Evolutionary conservation across 495 filamentous ascomycete species (phyloP), one percentile per base, ranked within the genome.

Genomic region (Hypoxylon cercidicola): DNA sequence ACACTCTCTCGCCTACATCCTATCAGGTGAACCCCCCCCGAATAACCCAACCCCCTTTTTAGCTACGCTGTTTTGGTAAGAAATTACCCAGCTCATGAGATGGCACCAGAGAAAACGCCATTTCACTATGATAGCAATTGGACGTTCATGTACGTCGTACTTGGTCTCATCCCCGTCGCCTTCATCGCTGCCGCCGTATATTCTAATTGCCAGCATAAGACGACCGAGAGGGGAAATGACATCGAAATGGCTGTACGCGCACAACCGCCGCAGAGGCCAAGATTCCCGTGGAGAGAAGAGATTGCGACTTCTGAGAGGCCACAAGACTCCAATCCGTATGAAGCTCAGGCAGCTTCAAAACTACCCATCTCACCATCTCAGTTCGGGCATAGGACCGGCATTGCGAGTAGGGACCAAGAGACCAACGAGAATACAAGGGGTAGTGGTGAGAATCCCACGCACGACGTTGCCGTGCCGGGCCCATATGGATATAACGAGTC

Each of bases 191-290:
- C 63, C 15, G 61, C 53, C 0, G 0, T 63, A 0, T 50, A 50
- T 21, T 55, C 70, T 73, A 2, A 76, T 68, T 7, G 81, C 60
- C 16, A 79, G 40, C 4, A 43, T 11, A 43, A 1, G 16, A 8
- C 18, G n/a, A 23, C 13, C 12, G 3, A 20, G 46, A n/a, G 40
- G 19, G 13, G 54, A 13, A 47, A 23, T 15, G 59, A 62, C 32
- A 25, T 62, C 41, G 62, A 59, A 55, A 65, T 55, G 55, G 53
- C 47, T 1, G 16, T 35, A 34, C 15, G 21, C 13, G 19, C 10
- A 8, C 44, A 20, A 13, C 13, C 40, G 5, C 32, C 23, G 35
- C 47, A 40, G 28, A 47, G 43, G 25, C 1, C 23, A 1, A 16
- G 47, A 40, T 49, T 49, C 19, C 62, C 55, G 2, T 59, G 53